phyloP scores from a whole-genome alignment of 495 filamentous ascomycete genomes.

The Podospora tetraspora region DNA sequence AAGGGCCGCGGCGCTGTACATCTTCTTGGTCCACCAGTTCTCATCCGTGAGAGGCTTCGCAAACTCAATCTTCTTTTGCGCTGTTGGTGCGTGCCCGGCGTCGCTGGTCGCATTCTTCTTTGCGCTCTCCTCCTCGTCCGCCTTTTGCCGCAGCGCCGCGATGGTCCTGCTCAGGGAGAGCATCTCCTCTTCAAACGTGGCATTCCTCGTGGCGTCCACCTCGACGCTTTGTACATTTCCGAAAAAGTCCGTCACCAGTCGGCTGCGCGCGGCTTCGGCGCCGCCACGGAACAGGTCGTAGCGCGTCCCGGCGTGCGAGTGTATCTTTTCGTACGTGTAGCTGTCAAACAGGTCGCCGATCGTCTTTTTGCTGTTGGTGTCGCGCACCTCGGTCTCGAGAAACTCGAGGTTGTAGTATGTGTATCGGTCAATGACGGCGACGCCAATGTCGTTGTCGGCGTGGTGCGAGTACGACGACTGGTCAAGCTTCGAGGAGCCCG shows the following conservation, averaged over 20 bases:
- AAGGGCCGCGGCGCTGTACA: slow-evolving; percentile 58
- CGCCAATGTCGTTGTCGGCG: slow-evolving; percentile 92
- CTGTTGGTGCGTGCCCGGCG: slow-evolving; percentile 34
- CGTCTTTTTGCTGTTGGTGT: slow-evolving; percentile 74
- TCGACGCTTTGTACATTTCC: slow-evolving; percentile 97
- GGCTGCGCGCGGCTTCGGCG: slow-evolving; percentile 62
- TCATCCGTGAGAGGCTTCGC: slow-evolving; percentile 63
- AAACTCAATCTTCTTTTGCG: slow-evolving; percentile 38
- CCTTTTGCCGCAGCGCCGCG: slow-evolving; percentile 52
- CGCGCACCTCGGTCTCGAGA: slow-evolving; percentile 82
- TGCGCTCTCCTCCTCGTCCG: slow-evolving; percentile 38
- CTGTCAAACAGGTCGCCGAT: slow-evolving; percentile 92
- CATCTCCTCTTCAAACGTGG: slow-evolving; percentile 69
- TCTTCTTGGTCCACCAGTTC: slow-evolving; percentile 63
- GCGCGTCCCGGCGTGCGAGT: slow-evolving; percentile 82
- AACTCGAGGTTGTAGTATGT: slow-evolving; percentile 99
- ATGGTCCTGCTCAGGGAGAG: slow-evolving; percentile 57
- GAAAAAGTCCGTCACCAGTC: slow-evolving; percentile 91
- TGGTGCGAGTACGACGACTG: slow-evolving; percentile 95
- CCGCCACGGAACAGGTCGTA: slow-evolving; percentile 89
- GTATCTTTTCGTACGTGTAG: slow-evolving; percentile 91
- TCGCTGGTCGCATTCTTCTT: slow-evolving; percentile 22
- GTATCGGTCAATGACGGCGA: slow-evolving; percentile 96
- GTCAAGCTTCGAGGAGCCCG: slow-evolving; percentile 86
- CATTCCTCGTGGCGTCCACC: slow-evolving; percentile 57